Evolutionary conservation across 768 basidiomycete species (phyloP), one percentile per base, ranked within the genome.

Genomic region (Russula sp.): DNA sequence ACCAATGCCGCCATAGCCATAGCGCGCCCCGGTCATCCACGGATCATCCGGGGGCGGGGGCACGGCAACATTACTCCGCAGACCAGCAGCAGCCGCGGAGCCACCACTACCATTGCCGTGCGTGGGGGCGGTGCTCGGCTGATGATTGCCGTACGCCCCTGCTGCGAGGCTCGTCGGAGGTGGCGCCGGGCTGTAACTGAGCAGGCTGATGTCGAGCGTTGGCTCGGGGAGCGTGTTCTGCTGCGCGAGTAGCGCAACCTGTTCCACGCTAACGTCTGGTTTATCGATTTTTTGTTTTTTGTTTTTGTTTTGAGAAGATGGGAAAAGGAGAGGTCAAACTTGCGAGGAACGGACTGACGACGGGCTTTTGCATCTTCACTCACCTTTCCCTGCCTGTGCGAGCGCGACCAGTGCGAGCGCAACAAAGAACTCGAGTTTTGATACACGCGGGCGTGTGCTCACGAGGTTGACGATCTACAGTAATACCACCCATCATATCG

Each of bases 341-440:
- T 46, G 45, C 22, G 9, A 22, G 45, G 22, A 13, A 9, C 20
- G 13, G 14, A 41, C 39, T 13, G 39, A 16, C 39, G 14, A 16
- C 39, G 14, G 22, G 4, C 9, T 18, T 50, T 32, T 10, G 34
- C 34, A 50, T 35, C 11, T 35, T 50, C 18, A 67, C 74, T 29
- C 59, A 88, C 90, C 90, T 81, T 86, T 85, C 4, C 84, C 86
- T 6, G 83, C 76, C 73, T 98, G 94, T 6, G 90, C 91, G 5
- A 96, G 76, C 2, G 91, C 90, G 48, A 90, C 91, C 14, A 98
- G 78, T 11, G 90, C 92, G 29, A 98, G 74, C 10, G 93, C 90
- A 11, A 95, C 90, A 71, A 90, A 95, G 77, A 96, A 95, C 70
- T 98, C 94, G 59, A 87, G 83, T 66, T 85, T 90, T 8, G 91